These are phyloP conservation scores for Penicillium expansum DNA, from an alignment of 2,329 filamentous ascomycete species.

Conservation along the genomic window DNA sequence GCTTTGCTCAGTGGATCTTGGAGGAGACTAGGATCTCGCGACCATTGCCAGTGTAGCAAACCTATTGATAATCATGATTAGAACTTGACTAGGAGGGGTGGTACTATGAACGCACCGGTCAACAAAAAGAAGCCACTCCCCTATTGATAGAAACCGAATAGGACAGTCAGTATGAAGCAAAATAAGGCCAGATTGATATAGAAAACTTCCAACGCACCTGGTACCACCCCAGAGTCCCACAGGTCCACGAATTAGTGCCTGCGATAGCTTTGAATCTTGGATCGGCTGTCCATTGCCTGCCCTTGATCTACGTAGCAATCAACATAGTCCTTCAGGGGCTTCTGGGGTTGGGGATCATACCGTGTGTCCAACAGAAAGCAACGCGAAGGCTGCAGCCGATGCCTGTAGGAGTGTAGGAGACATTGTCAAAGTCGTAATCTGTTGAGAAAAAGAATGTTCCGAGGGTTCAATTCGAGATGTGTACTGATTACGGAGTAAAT, in stretches of 20 bases:
- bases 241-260: conserved; percentile 22
- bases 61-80: conserved; percentile 8
- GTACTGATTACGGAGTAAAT: background rate
- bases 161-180: background rate
- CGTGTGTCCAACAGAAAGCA: conserved; percentile 27
- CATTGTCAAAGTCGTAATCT: background rate
- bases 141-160: conserved; percentile 5
- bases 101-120: conserved; percentile 14
- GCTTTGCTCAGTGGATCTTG: conserved; percentile 31
- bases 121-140: conserved; percentile 28
- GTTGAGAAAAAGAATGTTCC: background rate
- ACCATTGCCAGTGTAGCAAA: conserved; percentile 31
- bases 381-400: conserved; percentile 18
- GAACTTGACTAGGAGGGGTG: background rate
- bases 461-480: background rate
- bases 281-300: conserved; percentile 25
- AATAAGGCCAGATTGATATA: background rate
- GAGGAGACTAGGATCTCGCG: conserved; percentile 19
- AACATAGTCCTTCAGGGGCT: background rate
- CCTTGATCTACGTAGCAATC: conserved; percentile 14
- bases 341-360: conserved; percentile 11
- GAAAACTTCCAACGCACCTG: conserved; percentile 19
- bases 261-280: conserved; percentile 24
- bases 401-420: conserved; percentile 19
- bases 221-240: conserved; percentile 29